Percentiles rank a stretch among this genome's conserved stretches.
Evolutionary conservation across 179 eudicot genomes (phyloP).

Genomic region (Spinacia oleracea): DNA sequence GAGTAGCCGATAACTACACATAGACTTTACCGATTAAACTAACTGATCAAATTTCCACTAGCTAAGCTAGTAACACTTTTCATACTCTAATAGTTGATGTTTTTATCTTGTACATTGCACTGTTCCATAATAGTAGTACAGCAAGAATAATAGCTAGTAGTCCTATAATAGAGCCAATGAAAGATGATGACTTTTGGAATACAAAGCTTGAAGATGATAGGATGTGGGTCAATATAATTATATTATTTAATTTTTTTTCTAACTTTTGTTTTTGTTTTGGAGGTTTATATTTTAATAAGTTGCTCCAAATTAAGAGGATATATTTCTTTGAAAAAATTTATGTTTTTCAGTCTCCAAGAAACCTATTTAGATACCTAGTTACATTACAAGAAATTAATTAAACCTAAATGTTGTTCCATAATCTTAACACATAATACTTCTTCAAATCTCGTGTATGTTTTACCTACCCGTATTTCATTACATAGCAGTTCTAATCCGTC

Average conservation of each 20-base stretch:
- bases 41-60: neutral
- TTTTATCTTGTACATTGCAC: too few relatives aligned
- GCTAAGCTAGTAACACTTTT: neutral
- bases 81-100: too few relatives aligned
- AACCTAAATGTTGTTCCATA: conserved; percentile 16
- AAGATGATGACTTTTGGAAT: neutral
- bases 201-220: neutral
- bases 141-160: neutral
- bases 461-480: neutral
- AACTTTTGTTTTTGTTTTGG: neutral
- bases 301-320: conserved; percentile 9
- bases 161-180: neutral
- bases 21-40: neutral
- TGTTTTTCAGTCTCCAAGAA: neutral
- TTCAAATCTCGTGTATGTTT: conserved; percentile 18
- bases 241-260: neutral
- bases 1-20: too few relatives aligned
- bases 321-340: neutral
- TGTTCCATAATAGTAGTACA: neutral
- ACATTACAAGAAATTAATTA: conserved; percentile 7
- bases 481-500: too few relatives aligned
- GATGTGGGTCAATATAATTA: neutral
- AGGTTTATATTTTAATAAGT: neutral
- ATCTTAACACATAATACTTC: neutral
- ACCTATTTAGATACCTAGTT: conserved; percentile 19